Base-by-base conservation (phyloP, 371 early-diverging fungal genomes). In the Lichtheimia corymbifera region DNA sequence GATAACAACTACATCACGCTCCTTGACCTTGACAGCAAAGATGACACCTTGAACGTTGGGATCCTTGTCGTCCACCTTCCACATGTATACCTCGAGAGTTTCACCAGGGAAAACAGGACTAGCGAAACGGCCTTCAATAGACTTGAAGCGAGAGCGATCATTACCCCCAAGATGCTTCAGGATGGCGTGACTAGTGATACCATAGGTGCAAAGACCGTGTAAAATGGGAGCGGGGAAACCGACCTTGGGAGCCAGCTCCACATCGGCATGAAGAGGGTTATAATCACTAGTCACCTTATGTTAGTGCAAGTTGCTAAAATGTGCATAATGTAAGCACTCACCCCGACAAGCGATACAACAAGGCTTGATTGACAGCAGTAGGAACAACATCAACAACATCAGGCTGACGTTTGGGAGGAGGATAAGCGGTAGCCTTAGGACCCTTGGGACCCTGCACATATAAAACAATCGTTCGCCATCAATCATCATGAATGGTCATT, bases 61-160 rank as follows among this genome's bases (percentile, higher is more conserved):
- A n/a, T 64, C 68, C 60, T 67, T 62, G 27, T 44, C 43, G 51
- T 78, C 76, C 7, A 83, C 84, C 74, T 83, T 84, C 91, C 91
- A 90, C 88, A 90, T 88, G 64, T 75, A 78, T 25, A 86, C 85
- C 35, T 80, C 81, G 6, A 90, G 66, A 5, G 85, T 85, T 61
- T 86, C 91, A 22, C 91, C 90, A 13, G 90, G 89, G 67, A 86
- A 86, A 18, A 91, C 91, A 9, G 89, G 91, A 41, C 83, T 74
- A 3, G 89, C 83, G 66, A 90, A 91, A 27, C 90, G 72, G 3
- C 80, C 90, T 17, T 79, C 77, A 63, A 90, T 87, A 59, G 80
- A 80, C 67, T 82, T 83, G 71, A 91, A 84, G 12, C 82, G 77
- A 12, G 60, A 55, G 28, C 82, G 76, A 43, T 88, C 81, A 61